Evolutionary conservation across 208 protist genomes (phyloP).

Genomic region (Leptomonas seymouri): DNA sequence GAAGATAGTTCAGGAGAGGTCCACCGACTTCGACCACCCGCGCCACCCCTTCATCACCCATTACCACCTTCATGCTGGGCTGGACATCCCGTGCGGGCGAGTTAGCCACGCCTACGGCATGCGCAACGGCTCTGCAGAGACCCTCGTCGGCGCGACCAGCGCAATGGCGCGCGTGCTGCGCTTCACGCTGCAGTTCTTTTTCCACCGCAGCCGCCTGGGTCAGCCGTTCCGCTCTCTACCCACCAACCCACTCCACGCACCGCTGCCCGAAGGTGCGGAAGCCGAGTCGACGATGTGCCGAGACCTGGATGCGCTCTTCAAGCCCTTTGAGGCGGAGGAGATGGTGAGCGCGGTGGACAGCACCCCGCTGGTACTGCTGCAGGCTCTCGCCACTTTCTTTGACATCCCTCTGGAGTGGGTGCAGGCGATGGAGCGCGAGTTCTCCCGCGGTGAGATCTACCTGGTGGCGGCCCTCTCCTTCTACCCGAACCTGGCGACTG

Average conservation of each 20-base stretch:
- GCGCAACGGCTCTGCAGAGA: conserved; percentile 40
- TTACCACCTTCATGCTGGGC: conserved; percentile 34
- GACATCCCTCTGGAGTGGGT: conserved; percentile 38
- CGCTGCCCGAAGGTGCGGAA: conserved; percentile 20
- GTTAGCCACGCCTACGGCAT: conserved; percentile 39
- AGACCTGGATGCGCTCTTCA: conserved; percentile 42
- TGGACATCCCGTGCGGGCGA: conserved; percentile 36
- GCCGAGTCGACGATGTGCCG: conserved; percentile 20
- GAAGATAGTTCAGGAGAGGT: conserved; percentile 38
- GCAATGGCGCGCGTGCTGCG: conserved; percentile 60
- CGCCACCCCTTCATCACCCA: conserved; percentile 52
- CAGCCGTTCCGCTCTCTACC: conserved; percentile 46
- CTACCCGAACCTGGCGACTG: conserved; percentile 27
- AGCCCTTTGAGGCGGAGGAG: conserved; percentile 22
- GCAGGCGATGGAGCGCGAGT: conserved; percentile 65
- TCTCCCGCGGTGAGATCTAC: conserved; percentile 41
- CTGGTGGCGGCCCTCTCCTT: conserved; percentile 44
- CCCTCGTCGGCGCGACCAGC: conserved; percentile 46
- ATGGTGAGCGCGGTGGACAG: conserved; percentile 15
- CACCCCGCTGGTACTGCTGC: conserved; percentile 31
- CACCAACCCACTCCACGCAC: conserved; percentile 57
- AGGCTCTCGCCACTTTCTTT: conserved; percentile 62
- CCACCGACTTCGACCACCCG: conserved; percentile 40
- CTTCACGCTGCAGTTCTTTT: conserved; percentile 59
- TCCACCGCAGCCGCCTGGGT: conserved; percentile 46